Evolutionary conservation across 2,329 filamentous ascomycete species (phyloP), one percentile per base, ranked within the genome.

Genomic region (Colletotrichum siamense): DNA sequence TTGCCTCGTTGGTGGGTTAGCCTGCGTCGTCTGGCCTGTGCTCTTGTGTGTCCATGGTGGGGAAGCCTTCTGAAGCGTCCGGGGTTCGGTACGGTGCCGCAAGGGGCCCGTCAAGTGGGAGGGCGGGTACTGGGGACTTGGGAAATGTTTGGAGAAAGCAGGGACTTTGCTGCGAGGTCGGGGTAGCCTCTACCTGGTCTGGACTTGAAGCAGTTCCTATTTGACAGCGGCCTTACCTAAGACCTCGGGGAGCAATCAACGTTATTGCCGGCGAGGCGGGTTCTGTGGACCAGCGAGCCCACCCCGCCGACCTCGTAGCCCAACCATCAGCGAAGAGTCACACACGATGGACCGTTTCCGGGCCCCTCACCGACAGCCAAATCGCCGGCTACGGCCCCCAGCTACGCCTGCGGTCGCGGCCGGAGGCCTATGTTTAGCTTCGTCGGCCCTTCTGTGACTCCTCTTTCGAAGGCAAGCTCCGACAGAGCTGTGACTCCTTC

Each of bases 101-200:
- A 69, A 65, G 71, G 67, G 71, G 63, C 32, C 39, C 34, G 52
- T 63, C 57, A 66, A 69, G 65, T 76, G 59, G 71, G 70, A 73
- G 34, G 39, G 66, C 75, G 69, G 77, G 77, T 78, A 78, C 68
- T 70, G 71, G 71, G 68, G 77, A 78, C 77, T 72, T 52, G n/a
- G 44, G 44, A 3, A 22, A 4, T 6, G 44, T 52, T 77, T 71
- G 68, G 66, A 75, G 71, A 32, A 36, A 24, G 72, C 77, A 69
- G 44, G 72, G 57, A 34, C n/a, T 24, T 61, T 49, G 71, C 71
- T 70, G 65, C 61, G 55, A 32, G 8, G 2, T 34, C 15, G 13
- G 61, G 75, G 77, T 78, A 71, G 26, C 71, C 67, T 68, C 71
- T 75, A 78, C 77, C 52, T 77, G 69, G 26, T 69, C 67, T 68